Conservation (phyloP, 2,329 filamentous ascomycete genomes). For the Rhynchosporium agropyri region DNA sequence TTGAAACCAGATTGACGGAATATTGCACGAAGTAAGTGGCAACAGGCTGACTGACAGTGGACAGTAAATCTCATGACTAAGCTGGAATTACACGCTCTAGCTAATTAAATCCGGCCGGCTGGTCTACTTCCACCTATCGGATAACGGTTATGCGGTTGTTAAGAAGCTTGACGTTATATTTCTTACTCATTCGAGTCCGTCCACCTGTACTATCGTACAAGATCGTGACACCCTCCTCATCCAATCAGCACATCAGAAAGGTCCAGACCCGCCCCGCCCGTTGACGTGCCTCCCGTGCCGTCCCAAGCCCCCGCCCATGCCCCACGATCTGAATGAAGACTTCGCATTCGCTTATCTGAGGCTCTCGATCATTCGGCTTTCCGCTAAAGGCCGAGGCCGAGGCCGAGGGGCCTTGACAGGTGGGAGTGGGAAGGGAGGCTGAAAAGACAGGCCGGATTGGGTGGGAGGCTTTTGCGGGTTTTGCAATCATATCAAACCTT, state of each 20-base stretch:
- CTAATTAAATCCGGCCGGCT: not conserved
- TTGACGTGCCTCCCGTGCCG: not conserved
- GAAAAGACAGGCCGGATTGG: not conserved
- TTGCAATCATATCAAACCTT: not conserved
- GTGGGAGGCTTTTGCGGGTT: not conserved
- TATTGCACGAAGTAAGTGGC: no score
- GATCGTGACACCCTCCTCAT: no score
- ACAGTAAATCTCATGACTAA: conserved; percentile 6
- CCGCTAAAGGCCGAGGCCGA: conserved; percentile 11
- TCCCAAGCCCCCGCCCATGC: no score
- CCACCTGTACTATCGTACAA: not conserved
- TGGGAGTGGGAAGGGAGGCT: not conserved
- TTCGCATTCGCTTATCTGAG: not conserved
- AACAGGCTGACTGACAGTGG: not conserved
- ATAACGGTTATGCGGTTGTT: not conserved
- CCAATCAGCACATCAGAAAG: conserved; percentile 2
- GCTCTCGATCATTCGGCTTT: conserved; percentile 15
- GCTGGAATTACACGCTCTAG: not conserved
- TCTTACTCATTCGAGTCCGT: not conserved
- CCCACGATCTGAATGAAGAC: not conserved
- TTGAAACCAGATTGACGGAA: no score
- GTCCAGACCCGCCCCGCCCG: not conserved
- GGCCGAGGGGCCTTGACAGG: not conserved
- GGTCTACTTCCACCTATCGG: not conserved
- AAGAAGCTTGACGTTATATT: conserved; percentile 5